A percentile compares a stretch with the other conserved stretches of the same genome.
phyloP scores from a whole-genome alignment of 2,329 filamentous ascomycete species.

The Fusarium transvaalense region DNA sequence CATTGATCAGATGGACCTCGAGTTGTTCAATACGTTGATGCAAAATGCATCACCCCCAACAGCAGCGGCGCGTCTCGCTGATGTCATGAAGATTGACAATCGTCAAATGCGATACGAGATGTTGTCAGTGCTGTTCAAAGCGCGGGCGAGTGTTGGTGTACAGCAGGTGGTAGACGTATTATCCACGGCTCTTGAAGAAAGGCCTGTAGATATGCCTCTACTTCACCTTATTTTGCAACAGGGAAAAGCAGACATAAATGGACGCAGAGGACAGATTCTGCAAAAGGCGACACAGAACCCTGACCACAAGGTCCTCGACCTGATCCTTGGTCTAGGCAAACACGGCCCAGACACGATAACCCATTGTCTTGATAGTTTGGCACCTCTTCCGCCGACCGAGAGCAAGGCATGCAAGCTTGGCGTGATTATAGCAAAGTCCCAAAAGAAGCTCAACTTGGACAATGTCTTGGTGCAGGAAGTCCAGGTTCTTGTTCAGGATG shows the following conservation, averaged over 20 bases:
- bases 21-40: conserved; percentile 60
- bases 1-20: conserved; percentile 62
- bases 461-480: conserved; percentile 65
- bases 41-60: conserved; percentile 61
- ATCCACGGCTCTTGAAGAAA: conserved; percentile 57
- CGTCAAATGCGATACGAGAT: conserved; percentile 60
- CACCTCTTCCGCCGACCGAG: conserved; percentile 58
- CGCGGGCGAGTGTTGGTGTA: conserved; percentile 59
- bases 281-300: conserved; percentile 57
- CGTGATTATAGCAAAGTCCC: conserved; percentile 59
- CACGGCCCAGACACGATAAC: conserved; percentile 60
- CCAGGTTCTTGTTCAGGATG: conserved; percentile 57
- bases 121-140: conserved; percentile 60
- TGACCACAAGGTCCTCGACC: conserved; percentile 62
- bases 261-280: conserved; percentile 59
- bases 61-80: conserved; percentile 61
- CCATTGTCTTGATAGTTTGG: conserved; percentile 58
- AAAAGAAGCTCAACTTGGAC: conserved; percentile 59
- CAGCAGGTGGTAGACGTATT: conserved; percentile 60
- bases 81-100: conserved; percentile 62
- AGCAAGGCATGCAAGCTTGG: conserved; percentile 64
- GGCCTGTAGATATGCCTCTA: conserved; percentile 64
- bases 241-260: conserved; percentile 67
- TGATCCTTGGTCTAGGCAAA: conserved; percentile 61
- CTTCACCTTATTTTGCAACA: conserved; percentile 62